A percentile compares a stretch with the other conserved stretches of the same genome.
These are phyloP conservation scores for Rhodotorula sp. DNA, from an alignment of 1,284 basidiomycete genomes.

Conservation along the genomic window DNA sequence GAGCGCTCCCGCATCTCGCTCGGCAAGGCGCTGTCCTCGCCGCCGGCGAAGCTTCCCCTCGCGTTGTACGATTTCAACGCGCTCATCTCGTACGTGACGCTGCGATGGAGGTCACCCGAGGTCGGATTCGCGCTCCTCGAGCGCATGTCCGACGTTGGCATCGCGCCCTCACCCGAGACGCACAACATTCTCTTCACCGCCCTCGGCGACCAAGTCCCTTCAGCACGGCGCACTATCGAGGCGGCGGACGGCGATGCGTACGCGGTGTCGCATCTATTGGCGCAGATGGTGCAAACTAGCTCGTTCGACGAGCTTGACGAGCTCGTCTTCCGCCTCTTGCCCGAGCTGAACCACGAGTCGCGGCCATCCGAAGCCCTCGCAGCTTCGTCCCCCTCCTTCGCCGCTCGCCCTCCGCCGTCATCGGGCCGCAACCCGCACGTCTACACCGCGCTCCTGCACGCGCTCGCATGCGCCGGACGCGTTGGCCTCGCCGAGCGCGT, in stretches of 20 bases:
- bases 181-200: constrained; percentile 27
- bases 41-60: not conserved
- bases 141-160: constrained; percentile 8
- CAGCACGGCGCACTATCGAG: no score
- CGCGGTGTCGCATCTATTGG: constrained; percentile 18
- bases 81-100: constrained; percentile 29
- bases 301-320: constrained; percentile 17
- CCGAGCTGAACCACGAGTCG: constrained; percentile 32
- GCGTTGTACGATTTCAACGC: constrained; percentile 20
- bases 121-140: constrained; percentile 28
- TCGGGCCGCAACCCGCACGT: constrained; percentile 24
- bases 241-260: not conserved
- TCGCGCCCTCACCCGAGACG: constrained; percentile 22
- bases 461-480: constrained; percentile 61
- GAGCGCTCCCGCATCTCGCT: not conserved
- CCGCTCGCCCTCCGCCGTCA: not conserved
- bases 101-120: constrained; percentile 24
- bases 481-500: constrained; percentile 64
- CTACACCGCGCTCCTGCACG: constrained; percentile 63
- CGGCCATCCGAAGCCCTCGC: not conserved
- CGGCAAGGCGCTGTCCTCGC: not conserved
- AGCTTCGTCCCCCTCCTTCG: not conserved
- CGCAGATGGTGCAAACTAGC: constrained; percentile 1
- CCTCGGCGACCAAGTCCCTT: not conserved
- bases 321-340: constrained; percentile 32